These are phyloP conservation scores for Chaetoscypha palmicola DNA, from an alignment of 2,329 filamentous ascomycete genomes.

Conservation along the genomic window DNA sequence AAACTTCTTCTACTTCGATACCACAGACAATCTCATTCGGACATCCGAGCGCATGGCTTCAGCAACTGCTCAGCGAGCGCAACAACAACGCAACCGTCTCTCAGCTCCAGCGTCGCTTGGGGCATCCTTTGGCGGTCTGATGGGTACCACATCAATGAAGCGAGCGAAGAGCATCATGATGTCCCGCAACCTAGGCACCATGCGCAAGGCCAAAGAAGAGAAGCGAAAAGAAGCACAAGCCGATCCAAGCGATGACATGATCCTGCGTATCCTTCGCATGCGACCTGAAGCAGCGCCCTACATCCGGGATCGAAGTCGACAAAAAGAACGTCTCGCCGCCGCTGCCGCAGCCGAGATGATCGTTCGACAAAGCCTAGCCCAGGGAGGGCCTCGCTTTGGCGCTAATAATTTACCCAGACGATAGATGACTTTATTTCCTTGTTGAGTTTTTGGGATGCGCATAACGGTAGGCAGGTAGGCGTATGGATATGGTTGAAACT, in stretches of 20 bases:
- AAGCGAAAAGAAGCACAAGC: conserved; percentile 93
- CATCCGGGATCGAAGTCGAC: conserved; percentile 80
- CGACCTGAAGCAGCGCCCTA: conserved; percentile 82
- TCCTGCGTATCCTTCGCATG: conserved; percentile 90
- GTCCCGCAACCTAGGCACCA: conserved; percentile 87
- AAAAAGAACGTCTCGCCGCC: conserved; percentile 88
- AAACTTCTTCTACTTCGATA: conserved; percentile 98
- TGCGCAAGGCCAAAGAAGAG: conserved; percentile 92
- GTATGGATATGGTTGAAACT: no score
- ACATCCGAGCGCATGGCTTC: conserved; percentile 96
- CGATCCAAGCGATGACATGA: conserved; percentile 97
- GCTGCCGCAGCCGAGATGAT: conserved; percentile 89
- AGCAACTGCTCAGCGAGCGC: conserved; percentile 67
- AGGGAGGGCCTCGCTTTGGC: conserved; percentile 33
- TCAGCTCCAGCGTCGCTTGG: conserved; percentile 57
- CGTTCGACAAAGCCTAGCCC: conserved; percentile 79
- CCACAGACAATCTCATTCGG: conserved; percentile 82
- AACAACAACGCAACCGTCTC: conserved; percentile 66
- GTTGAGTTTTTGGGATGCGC: not conserved
- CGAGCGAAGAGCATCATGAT: conserved; percentile 82
- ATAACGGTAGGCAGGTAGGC: no score
- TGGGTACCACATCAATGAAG: conserved; percentile 62
- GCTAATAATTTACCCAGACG: conserved; percentile 30
- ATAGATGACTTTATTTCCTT: conserved; percentile 13
- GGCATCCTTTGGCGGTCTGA: conserved; percentile 47